Evolutionary conservation across 2,329 filamentous ascomycete species (phyloP).

Genomic region (Penicillium glabrum): DNA sequence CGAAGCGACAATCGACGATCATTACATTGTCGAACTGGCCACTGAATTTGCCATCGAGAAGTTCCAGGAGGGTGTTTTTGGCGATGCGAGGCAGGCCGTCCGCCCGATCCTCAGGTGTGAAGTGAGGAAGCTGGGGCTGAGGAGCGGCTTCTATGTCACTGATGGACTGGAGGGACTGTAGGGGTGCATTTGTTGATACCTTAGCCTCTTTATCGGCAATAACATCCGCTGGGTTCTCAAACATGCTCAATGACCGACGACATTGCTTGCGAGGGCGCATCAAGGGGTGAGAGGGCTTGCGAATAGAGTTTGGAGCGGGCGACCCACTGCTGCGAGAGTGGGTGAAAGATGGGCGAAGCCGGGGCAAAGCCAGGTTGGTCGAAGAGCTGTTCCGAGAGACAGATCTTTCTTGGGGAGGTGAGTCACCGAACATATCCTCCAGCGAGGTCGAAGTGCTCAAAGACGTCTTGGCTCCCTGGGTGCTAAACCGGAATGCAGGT

Average conservation of each 20-base stretch:
- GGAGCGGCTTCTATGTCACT: slow-evolving; percentile 80
- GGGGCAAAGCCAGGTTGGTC: slow-evolving; percentile 57
- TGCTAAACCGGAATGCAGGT: slow-evolving; percentile 75
- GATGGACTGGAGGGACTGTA: slow-evolving; percentile 68
- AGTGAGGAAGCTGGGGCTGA: slow-evolving; percentile 77
- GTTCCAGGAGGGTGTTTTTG: slow-evolving; percentile 76
- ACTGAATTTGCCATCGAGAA: slow-evolving; percentile 82
- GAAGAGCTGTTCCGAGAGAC: slow-evolving; percentile 62
- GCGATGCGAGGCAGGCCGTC: slow-evolving; percentile 88
- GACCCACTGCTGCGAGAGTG: slow-evolving; percentile 69
- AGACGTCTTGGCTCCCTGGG: slow-evolving; percentile 52
- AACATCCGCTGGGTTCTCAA: slow-evolving; percentile 84
- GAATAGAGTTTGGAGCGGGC: slow-evolving; percentile 67
- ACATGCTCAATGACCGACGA: slow-evolving; percentile 95
- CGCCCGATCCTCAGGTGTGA: slow-evolving; percentile 73
- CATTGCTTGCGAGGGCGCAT: slow-evolving; percentile 82
- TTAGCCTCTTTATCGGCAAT: slow-evolving; percentile 74
- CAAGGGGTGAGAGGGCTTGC: slow-evolving; percentile 71
- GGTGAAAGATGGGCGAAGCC: slow-evolving; percentile 65
- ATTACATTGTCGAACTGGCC: slow-evolving; percentile 76
- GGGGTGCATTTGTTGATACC: slow-evolving; percentile 52
- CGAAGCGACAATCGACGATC: slow-evolving; percentile 94
- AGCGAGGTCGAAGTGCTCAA: slow-evolving; percentile 65
- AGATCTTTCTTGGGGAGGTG: slow-evolving; percentile 70
- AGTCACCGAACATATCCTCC: slow-evolving; percentile 78